Evolutionary conservation across 2,329 filamentous ascomycete genomes (phyloP).

Genomic region (Colletotrichum simmondsii): DNA sequence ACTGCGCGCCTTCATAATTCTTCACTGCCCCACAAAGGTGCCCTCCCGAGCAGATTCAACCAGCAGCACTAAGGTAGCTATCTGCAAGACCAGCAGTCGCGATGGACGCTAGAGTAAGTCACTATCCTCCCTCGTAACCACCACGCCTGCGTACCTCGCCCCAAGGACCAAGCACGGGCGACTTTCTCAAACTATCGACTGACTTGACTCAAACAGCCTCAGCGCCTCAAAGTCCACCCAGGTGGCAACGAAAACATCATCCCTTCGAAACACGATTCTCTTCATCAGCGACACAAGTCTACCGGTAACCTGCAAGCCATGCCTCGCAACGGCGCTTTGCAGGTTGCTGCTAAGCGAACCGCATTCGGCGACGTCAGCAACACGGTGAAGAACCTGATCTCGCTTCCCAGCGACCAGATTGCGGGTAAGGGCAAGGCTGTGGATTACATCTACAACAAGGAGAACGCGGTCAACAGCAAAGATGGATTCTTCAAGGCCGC

Average conservation of each 20-base stretch:
- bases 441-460: constrained; percentile 45
- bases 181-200: constrained; percentile 3
- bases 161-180: neutral
- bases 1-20: constrained; percentile 21
- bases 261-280: constrained; percentile 64
- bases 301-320: constrained; percentile 68
- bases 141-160: neutral
- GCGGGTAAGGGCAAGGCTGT: constrained; percentile 48
- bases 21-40: neutral
- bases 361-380: constrained; percentile 89
- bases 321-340: constrained; percentile 65
- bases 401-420: constrained; percentile 36
- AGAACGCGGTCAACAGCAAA: constrained; percentile 38
- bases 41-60: constrained; percentile 20
- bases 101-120: constrained; percentile 38
- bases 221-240: constrained; percentile 59
- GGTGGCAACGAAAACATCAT: constrained; percentile 76
- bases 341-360: constrained; percentile 77
- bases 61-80: constrained; percentile 23
- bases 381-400: constrained; percentile 53
- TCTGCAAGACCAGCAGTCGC: constrained; percentile 19
- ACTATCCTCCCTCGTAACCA: constrained; percentile 8
- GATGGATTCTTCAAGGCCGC: constrained; percentile 37
- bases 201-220: constrained; percentile 44
- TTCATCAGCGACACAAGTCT: constrained; percentile 88